Percentiles rank a stretch among this genome's conserved stretches.
Conservation (phyloP, 768 basidiomycete species). For the Austroboletus festivus region DNA sequence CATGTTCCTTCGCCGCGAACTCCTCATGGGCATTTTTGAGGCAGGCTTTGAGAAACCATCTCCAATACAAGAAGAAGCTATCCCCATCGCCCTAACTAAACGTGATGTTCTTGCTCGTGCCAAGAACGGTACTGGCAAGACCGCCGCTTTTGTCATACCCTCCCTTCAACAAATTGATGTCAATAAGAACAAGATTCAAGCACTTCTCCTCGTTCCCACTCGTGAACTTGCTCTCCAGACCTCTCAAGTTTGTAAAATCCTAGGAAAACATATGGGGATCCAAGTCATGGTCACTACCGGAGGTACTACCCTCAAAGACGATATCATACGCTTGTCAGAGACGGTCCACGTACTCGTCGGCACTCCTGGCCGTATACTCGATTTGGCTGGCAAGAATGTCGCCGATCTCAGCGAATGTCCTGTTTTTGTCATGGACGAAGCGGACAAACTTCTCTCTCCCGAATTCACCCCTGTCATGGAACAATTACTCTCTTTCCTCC, state of each 20-base stretch:
- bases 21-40: conserved; percentile 99
- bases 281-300: conserved; percentile 99
- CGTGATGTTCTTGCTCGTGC: conserved; percentile 94
- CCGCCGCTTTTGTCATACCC: conserved; percentile 98
- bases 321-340: conserved; percentile 89
- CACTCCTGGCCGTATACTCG: conserved; percentile 93
- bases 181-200: conserved; percentile 85
- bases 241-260: conserved; percentile 95
- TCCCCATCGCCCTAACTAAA: conserved; percentile 89
- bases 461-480: conserved; percentile 99
- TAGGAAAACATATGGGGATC: conserved; percentile 92
- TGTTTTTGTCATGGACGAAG: conserved; percentile 99
- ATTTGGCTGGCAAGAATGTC: conserved; percentile 88
- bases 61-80: conserved; percentile 98
- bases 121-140: conserved; percentile 97
- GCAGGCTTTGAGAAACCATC: conserved; percentile 96
- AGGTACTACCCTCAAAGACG: conserved; percentile 96
- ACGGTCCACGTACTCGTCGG: conserved; percentile 95
- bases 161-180: conserved; percentile 91
- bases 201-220: conserved; percentile 95
- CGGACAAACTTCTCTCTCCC: conserved; percentile 94
- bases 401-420: conserved; percentile 93
- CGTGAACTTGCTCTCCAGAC: conserved; percentile 98
- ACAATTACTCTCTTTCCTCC: conserved; percentile 84
- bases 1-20: conserved; percentile 86